Evolutionary conservation across 192 early-diverging fungal genomes (phyloP).

Genomic region (Coemansia sp.): DNA sequence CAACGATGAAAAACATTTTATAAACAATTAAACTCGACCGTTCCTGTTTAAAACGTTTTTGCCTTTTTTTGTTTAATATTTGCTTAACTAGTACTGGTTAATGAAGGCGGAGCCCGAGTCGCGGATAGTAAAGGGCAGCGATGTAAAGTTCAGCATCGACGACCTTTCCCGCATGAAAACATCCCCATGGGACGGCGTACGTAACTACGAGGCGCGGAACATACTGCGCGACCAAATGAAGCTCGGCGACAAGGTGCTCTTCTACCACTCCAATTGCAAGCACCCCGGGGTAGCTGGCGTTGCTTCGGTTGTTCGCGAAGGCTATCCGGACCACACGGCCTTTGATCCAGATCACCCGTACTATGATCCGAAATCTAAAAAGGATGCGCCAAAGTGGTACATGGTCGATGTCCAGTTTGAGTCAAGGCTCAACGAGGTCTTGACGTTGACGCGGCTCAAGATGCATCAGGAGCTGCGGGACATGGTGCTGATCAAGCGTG

Average conservation of each 20-base stretch:
- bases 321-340: constrained; percentile 75
- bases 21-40: background rate
- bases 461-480: constrained; percentile 51
- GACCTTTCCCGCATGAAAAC: constrained; percentile 58
- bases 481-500: constrained; percentile 71
- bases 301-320: constrained; percentile 59
- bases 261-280: constrained; percentile 89
- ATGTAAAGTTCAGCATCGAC: constrained; percentile 73
- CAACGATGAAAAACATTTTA: background rate
- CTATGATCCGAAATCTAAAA: constrained; percentile 71
- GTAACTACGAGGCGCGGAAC: constrained; percentile 83
- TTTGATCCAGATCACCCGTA: constrained; percentile 74
- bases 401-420: constrained; percentile 84
- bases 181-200: constrained; percentile 78
- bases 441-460: constrained; percentile 72
- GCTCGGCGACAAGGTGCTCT: constrained; percentile 67
- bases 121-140: constrained; percentile 61
- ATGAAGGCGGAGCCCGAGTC: constrained; percentile 83
- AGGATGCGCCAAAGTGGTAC: constrained; percentile 73
- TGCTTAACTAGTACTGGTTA: constrained; percentile 59
- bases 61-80: background rate
- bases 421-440: constrained; percentile 58
- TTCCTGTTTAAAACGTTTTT: background rate
- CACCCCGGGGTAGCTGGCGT: constrained; percentile 78
- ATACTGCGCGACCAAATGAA: constrained; percentile 77